Conservation (phyloP, 768 basidiomycete genomes). For the Phaffia tasmanica region DNA sequence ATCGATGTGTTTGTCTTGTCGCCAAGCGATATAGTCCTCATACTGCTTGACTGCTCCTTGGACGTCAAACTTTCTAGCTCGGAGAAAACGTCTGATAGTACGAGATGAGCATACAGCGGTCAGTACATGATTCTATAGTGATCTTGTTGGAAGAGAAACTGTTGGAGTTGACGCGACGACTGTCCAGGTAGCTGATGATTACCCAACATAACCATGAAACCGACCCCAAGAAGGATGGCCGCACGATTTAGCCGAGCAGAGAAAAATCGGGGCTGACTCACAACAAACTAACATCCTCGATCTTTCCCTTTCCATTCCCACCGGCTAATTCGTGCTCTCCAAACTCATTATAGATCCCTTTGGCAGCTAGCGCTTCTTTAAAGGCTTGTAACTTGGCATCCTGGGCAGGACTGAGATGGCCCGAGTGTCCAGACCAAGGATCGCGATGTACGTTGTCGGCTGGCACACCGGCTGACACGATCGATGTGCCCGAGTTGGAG, state of each 20-base stretch:
- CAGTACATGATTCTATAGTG: neutral
- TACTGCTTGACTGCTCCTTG: conserved; percentile 23
- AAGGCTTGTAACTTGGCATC: conserved; percentile 6
- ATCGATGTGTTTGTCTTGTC: conserved; percentile 19
- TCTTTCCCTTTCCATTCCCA: conserved; percentile 12
- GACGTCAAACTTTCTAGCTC: conserved; percentile 26
- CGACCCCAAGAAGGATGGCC: neutral
- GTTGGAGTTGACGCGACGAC: neutral
- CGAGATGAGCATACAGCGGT: neutral
- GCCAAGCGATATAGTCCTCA: conserved; percentile 15
- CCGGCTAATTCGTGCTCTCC: conserved; percentile 12
- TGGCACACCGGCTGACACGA: neutral
- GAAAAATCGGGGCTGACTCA: neutral
- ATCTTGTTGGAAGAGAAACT: neutral
- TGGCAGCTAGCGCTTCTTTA: conserved; percentile 2
- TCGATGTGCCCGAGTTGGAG: neutral
- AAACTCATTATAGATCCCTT: conserved; percentile 1
- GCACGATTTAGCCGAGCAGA: neutral
- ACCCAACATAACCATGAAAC: no score
- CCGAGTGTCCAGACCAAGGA: conserved; percentile 8
- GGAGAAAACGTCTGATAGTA: conserved; percentile 20
- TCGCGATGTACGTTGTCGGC: neutral
- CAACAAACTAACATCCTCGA: conserved; percentile 22
- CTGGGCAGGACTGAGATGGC: conserved; percentile 21
- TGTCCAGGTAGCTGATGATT: no score